These are phyloP conservation scores for Malus hybrid DNA, from an alignment of 331 rosid species.

Conservation along the genomic window DNA sequence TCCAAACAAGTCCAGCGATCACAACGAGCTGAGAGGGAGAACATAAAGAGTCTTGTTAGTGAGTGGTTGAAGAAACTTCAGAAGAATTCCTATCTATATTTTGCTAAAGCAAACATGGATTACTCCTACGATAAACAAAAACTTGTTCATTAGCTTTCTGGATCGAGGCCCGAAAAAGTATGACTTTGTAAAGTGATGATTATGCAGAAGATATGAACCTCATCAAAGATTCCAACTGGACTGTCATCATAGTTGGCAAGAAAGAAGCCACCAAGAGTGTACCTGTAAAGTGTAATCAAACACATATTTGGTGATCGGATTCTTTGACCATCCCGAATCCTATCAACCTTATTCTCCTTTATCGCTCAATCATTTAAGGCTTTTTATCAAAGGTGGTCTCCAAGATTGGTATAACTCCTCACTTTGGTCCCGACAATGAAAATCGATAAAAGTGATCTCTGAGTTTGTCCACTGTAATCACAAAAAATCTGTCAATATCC, in stretches of 20 bases:
- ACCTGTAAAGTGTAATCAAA: constrained; percentile 29
- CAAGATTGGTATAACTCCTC: too few species aligned
- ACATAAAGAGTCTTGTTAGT: constrained; percentile 4
- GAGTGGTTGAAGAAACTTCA: neutral
- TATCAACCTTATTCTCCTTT: neutral
- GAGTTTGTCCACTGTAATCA: too few species aligned
- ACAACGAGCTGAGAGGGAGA: constrained; percentile 66
- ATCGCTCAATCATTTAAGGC: too few species aligned
- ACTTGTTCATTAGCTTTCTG: neutral
- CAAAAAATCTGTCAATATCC: too few species aligned
- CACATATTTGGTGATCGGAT: neutral
- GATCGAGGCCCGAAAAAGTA: neutral
- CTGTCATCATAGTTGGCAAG: constrained; percentile 90
- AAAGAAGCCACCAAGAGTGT: constrained; percentile 93
- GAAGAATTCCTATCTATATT: neutral
- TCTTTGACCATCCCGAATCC: neutral
- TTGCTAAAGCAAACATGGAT: neutral
- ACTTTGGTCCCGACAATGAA: too few species aligned
- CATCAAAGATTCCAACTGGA: constrained; percentile 88
- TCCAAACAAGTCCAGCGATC: constrained; percentile 88
- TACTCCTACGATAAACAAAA: neutral
- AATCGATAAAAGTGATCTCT: too few species aligned
- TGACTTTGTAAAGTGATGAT: neutral
- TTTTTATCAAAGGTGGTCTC: too few species aligned
- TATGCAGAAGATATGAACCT: constrained; percentile 32